A percentile compares a stretch with the other conserved stretches of the same genome.
phyloP scores from a whole-genome alignment of 176 grass and related monocot species.

The Musa itinerans region DNA sequence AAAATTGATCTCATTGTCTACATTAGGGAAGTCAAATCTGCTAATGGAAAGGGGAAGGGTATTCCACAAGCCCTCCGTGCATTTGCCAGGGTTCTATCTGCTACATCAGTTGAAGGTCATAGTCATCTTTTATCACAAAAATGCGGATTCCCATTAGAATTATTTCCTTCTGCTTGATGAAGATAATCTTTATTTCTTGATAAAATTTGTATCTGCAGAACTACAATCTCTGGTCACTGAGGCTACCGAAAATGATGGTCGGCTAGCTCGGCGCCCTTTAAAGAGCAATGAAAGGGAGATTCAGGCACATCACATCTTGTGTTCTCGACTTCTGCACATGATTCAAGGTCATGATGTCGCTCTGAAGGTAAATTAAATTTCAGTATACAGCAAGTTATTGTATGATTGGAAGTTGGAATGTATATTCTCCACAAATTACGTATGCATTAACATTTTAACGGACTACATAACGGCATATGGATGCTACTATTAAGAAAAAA shows the following conservation, averaged over 20 bases:
- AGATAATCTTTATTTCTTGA: conserved; percentile 1
- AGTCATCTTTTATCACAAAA: not conserved
- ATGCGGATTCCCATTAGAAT: not conserved
- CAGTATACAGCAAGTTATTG: not conserved
- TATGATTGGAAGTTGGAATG: not conserved
- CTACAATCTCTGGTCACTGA: conserved; percentile 44
- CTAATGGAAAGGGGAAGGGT: conserved; percentile 34
- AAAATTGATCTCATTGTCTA: not conserved
- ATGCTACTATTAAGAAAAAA: not conserved
- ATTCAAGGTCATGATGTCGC: conserved; percentile 39
- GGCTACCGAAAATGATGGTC: conserved; percentile 54
- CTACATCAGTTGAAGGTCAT: conserved; percentile 56
- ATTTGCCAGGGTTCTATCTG: conserved; percentile 57
- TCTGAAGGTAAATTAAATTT: conserved; percentile 34
- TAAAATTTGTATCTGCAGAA: conserved; percentile 29
- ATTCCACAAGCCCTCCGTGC: conserved; percentile 59
- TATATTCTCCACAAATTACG: not conserved
- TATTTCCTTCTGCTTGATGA: conserved; percentile 19
- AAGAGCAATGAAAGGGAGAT: conserved; percentile 48
- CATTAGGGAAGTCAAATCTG: conserved; percentile 46
- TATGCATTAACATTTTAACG: not conserved
- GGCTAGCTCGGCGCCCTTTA: conserved; percentile 56
- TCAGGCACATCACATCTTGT: conserved; percentile 49
- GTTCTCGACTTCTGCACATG: conserved; percentile 30
- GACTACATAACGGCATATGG: not conserved